Conservation (phyloP, 1,284 basidiomycete species). For the Sanguinoderma infundibulare region DNA sequence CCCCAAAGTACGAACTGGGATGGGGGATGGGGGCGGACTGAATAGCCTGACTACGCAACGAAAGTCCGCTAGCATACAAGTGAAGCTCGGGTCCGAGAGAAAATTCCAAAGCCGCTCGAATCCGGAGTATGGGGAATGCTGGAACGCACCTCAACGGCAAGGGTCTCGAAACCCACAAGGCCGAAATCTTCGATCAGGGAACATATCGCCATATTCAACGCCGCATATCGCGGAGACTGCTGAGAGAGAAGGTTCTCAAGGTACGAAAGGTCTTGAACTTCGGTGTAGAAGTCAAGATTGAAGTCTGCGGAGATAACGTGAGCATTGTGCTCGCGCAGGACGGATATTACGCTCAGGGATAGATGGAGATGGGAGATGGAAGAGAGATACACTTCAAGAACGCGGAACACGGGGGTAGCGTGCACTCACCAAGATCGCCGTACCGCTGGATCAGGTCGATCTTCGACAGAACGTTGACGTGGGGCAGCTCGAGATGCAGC, state of each 20-base stretch:
- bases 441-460: conserved; percentile 89
- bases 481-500: conserved; percentile 97
- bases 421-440: conserved; percentile 80
- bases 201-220: conserved; percentile 89
- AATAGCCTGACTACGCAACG: no score
- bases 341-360: conserved; percentile 5
- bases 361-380: background rate
- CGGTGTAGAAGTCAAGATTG: conserved; percentile 97
- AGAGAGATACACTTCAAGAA: background rate
- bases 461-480: conserved; percentile 97
- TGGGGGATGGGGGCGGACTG: background rate
- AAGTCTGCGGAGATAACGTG: conserved; percentile 65
- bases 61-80: background rate
- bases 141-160: conserved; percentile 84
- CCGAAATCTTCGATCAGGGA: conserved; percentile 93
- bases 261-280: conserved; percentile 95
- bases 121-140: background rate
- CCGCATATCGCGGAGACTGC: conserved; percentile 68
- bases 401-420: background rate
- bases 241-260: conserved; percentile 79
- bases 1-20: background rate
- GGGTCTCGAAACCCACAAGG: conserved; percentile 96
- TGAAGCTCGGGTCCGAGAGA: background rate
- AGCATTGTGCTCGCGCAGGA: background rate
- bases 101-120: background rate